These are phyloP conservation scores for Crithidia bombi DNA, from an alignment of 208 protist species.

Conservation along the genomic window DNA sequence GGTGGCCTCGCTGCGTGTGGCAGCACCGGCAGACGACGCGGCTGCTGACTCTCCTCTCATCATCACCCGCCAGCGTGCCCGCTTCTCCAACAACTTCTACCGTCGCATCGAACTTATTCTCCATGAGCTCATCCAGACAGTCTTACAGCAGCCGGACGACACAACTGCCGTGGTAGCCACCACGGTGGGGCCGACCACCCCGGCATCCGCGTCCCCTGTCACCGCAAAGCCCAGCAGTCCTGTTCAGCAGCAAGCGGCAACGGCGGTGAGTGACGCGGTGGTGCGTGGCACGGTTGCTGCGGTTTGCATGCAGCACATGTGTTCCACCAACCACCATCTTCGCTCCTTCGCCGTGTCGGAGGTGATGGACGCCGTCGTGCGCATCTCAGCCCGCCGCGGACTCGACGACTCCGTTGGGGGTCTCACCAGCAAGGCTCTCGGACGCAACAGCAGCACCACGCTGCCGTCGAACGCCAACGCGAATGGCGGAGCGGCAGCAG, in stretches of 20 bases:
- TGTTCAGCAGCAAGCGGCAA: neutral
- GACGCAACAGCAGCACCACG: constrained; percentile 11
- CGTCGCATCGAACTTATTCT: constrained; percentile 51
- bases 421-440: constrained; percentile 11
- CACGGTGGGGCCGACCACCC: neutral
- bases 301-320: constrained; percentile 74
- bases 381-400: constrained; percentile 32
- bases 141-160: constrained; percentile 36
- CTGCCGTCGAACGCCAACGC: constrained; percentile 1
- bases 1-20: constrained; percentile 4
- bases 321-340: constrained; percentile 59
- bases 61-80: constrained; percentile 20
- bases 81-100: constrained; percentile 81
- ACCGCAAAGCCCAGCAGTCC: constrained; percentile 7
- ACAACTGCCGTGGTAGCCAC: neutral
- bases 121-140: constrained; percentile 56
- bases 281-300: constrained; percentile 44
- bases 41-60: neutral
- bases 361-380: constrained; percentile 70
- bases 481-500: neutral
- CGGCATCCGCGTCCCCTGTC: neutral
- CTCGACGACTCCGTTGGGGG: constrained; percentile 5
- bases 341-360: constrained; percentile 75
- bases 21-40: neutral
- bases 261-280: constrained; percentile 21